Conservation (phyloP, 805 yeast genomes). For the Pichia exigua region DNA sequence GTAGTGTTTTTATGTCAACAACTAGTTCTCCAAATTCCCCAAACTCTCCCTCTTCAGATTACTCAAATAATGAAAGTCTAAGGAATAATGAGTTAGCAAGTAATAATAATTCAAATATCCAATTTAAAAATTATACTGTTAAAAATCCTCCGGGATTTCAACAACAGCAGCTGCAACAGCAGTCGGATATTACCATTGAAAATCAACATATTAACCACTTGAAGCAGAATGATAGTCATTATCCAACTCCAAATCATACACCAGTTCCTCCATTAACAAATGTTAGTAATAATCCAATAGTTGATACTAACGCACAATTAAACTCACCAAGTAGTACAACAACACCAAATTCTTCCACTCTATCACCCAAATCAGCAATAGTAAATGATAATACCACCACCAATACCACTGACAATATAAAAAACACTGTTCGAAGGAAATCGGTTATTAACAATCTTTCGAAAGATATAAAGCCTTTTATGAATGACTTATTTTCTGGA, state of each 20-base stretch:
- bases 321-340: not conserved
- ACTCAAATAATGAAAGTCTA: not conserved
- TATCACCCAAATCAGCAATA: not conserved
- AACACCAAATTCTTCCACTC: not conserved
- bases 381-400: not conserved
- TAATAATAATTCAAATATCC: slow-evolving; percentile 6
- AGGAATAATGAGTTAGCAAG: not conserved
- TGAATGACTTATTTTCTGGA: slow-evolving; percentile 1
- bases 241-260: slow-evolving; percentile 13
- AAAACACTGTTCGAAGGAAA: not conserved
- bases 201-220: not conserved
- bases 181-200: not conserved
- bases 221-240: slow-evolving; percentile 1
- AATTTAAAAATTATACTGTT: slow-evolving; percentile 19
- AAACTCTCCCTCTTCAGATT: not conserved
- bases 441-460: not conserved
- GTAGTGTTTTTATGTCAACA: not conserved
- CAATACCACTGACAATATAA: not conserved
- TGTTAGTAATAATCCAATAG: not conserved
- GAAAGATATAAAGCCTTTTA: not conserved
- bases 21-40: not conserved
- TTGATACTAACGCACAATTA: not conserved
- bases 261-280: slow-evolving; percentile 5
- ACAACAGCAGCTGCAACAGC: not conserved
- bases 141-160: slow-evolving; percentile 12